Evolutionary conservation across 2,329 filamentous ascomycete species (phyloP).

Genomic region (Calonectria leucothoes): DNA sequence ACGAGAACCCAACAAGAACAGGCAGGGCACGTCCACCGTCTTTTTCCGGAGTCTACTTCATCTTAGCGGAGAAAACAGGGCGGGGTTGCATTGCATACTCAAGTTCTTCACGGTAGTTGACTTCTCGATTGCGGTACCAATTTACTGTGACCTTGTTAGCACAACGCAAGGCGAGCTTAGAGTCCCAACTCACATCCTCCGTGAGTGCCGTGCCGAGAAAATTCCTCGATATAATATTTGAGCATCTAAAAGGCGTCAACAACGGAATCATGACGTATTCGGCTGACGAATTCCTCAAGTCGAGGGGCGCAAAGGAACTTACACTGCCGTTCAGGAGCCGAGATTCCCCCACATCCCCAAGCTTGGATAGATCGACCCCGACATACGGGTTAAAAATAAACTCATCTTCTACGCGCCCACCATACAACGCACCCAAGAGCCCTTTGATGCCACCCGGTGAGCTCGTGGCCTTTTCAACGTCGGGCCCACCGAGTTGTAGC

Average conservation of each 20-base stretch:
- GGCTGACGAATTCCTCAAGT: background rate
- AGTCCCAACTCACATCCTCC: background rate
- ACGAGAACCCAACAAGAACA: background rate
- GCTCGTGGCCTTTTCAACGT: background rate
- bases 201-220: background rate
- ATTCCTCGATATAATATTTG: background rate
- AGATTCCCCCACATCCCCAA: background rate
- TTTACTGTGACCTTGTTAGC: background rate
- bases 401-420: background rate
- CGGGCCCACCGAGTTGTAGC: background rate
- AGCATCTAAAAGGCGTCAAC: background rate
- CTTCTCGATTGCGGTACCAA: background rate
- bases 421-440: background rate
- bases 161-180: background rate
- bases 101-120: background rate
- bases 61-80: background rate
- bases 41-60: background rate
- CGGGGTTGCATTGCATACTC: background rate
- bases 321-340: background rate
- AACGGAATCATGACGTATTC: background rate
- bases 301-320: background rate
- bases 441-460: background rate
- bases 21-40: background rate
- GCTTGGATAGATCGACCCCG: background rate
- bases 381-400: background rate